phyloP scores from a whole-genome alignment of 352 stramenopile species.

The Globisporangium parvum region DNA sequence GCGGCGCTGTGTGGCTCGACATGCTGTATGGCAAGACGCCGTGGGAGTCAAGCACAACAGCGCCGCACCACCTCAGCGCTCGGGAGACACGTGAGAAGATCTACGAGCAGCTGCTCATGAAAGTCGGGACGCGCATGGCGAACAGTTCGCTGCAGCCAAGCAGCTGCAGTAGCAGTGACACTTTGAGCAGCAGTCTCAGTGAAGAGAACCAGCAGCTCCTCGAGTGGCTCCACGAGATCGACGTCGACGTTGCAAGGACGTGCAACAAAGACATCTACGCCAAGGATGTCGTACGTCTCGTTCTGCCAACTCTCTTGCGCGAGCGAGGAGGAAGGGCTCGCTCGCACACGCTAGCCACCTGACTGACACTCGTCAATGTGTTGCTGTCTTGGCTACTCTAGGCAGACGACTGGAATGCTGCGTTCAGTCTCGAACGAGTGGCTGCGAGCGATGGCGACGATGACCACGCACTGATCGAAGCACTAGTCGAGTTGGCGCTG shows the following conservation, averaged over 20 bases:
- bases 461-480: constrained; percentile 9
- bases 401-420: constrained; percentile 11
- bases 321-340: too few species aligned
- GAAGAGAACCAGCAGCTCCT: constrained; percentile 50
- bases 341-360: too few species aligned
- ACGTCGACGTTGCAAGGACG: constrained; percentile 73
- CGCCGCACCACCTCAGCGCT: constrained; percentile 37
- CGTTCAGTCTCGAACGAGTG: neutral
- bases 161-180: neutral
- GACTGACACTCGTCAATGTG: neutral
- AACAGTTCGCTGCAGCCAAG: constrained; percentile 16
- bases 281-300: constrained; percentile 16
- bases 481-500: constrained; percentile 3
- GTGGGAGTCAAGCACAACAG: constrained; percentile 29
- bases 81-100: constrained; percentile 32
- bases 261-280: constrained; percentile 55
- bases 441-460: neutral
- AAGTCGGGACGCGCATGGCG: constrained; percentile 39
- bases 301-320: neutral
- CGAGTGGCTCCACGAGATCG: constrained; percentile 74
- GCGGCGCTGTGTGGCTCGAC: constrained; percentile 58
- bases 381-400: constrained; percentile 1
- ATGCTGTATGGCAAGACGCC: constrained; percentile 55
- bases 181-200: constrained; percentile 9
- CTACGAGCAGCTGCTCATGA: constrained; percentile 64